phyloP scores from a whole-genome alignment of 805 yeast species.

The Saccharomyces kudriavzevii region DNA sequence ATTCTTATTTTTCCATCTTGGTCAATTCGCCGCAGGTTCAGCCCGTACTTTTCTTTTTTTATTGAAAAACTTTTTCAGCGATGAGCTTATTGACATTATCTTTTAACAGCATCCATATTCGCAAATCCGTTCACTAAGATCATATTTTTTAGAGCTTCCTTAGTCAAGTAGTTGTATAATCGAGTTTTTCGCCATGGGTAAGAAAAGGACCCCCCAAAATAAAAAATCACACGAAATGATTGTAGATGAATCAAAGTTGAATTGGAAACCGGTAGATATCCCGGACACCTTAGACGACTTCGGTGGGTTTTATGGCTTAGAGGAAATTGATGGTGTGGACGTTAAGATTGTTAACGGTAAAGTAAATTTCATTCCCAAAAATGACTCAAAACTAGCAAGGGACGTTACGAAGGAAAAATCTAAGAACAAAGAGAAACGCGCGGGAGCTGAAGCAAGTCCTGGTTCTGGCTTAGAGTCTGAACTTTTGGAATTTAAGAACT shows the following conservation, averaged over 20 bases:
- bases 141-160: background rate
- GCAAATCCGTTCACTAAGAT: background rate
- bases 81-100: background rate
- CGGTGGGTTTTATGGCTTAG: slow-evolving; percentile 86
- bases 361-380: slow-evolving; percentile 44
- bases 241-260: slow-evolving; percentile 43
- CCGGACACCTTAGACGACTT: slow-evolving; percentile 81
- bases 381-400: slow-evolving; percentile 19
- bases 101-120: background rate
- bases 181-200: background rate
- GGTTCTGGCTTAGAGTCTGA: slow-evolving; percentile 9
- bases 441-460: slow-evolving; percentile 13
- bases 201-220: background rate
- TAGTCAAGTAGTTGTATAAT: background rate
- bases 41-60: background rate
- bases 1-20: background rate
- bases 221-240: slow-evolving; percentile 9
- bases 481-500: slow-evolving; percentile 24
- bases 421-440: slow-evolving; percentile 7
- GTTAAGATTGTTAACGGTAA: slow-evolving; percentile 66
- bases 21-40: background rate
- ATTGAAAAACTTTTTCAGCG: background rate
- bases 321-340: slow-evolving; percentile 88
- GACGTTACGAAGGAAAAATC: slow-evolving; percentile 12
- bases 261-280: slow-evolving; percentile 77